Base-by-base conservation (phyloP, 352 stramenopile species). In the Phytophthora ohioensis region DNA sequence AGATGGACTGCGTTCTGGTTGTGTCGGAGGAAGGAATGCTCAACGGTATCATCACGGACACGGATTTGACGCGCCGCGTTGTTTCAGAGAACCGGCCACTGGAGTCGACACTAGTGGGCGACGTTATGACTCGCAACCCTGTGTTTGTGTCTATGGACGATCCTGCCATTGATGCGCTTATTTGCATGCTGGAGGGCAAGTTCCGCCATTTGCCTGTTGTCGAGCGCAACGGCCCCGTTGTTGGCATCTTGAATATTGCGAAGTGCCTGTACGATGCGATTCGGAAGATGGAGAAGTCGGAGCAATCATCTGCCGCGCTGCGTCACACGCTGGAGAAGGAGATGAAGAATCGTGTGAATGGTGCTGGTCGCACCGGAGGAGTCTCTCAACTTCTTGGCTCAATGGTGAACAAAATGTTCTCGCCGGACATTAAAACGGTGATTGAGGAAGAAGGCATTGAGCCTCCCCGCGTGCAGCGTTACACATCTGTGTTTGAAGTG, bases 181-280 rank as follows among this genome's bases (percentile, higher is more conserved):
- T 85, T 62, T 79, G 53, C 13, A 97, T 97, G 90, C 64, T 97
- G 13, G 88, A 95, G 67, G 90, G 90, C 32, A 94, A 94, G 45
- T 97, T 97, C 67, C 88, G 90, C 35, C 90, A 97, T 54, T 63
- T 96, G 45, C 91, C 91, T 9, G 91, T 97, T 10, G 84, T 96
- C 1, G 88, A 96, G 52, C 84, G 79, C 49, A 76, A 82, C 21
- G 91, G 89, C 0, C 88, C 85, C 1, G 95, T 99, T 5, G 94
- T 98, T 5, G 98, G 98, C 10, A 91, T 99, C 43, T 75, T 99
- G 21, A 98, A 99, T 80, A 99, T 99, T 79, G 97, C 95, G 10
- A 99, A 99, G 76, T 99, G 98, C 67, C 65, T 99, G 62, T 99
- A 99, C 82, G 97, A 99, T 81, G 97, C 97, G 3, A 99, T 99